Base-by-base conservation (phyloP, 1,284 basidiomycete species). In the Heterobasidion irregulare region DNA sequence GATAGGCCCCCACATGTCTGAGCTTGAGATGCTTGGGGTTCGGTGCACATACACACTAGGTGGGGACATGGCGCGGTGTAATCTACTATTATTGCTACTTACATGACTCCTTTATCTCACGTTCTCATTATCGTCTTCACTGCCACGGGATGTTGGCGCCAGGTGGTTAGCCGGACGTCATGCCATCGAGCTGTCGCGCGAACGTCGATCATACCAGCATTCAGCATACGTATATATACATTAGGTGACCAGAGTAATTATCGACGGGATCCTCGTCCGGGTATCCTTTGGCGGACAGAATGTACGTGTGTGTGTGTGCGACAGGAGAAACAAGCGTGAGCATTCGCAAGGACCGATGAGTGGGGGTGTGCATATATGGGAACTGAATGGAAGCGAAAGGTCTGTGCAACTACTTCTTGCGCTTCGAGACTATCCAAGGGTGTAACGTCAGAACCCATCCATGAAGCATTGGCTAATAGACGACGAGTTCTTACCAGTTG, bases 361-460 rank as follows among this genome's bases (percentile, higher is more conserved):
- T 10, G 38, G 38, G n/a, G 38, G n/a, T 41, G 6, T 41, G 38
- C 38, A n/a, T 10, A n/a, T 6, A 10, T 10, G 38, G 1, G 38
- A 41, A 10, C 5, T 41, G 38, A 10, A 8, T 10, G 38, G 38
- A 41, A n/a, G 38, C 38, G 38, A 5, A 26, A 26, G 26, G 26
- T 5, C 26, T 26, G 26, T 26, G 26, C 4, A 6, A 26, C 41
- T 63, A 68, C 54, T 68, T 69, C 63, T 65, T 68, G 58, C 67
- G 67, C 58, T 70, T 70, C 44, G 62, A 55, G 16, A 57, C 68
- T 69, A 48, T 46, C 16, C 15, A 44, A 48, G 13, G 50, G 10
- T 16, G 52, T 50, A 15, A 26, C 4, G 38, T 34, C 33, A 34
- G 38, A 12, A 41, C 38, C 38, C 26, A 26, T 26, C 26, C 4